Base-by-base conservation (phyloP, 352 stramenopile species). In the Phytophthora brassicae region DNA sequence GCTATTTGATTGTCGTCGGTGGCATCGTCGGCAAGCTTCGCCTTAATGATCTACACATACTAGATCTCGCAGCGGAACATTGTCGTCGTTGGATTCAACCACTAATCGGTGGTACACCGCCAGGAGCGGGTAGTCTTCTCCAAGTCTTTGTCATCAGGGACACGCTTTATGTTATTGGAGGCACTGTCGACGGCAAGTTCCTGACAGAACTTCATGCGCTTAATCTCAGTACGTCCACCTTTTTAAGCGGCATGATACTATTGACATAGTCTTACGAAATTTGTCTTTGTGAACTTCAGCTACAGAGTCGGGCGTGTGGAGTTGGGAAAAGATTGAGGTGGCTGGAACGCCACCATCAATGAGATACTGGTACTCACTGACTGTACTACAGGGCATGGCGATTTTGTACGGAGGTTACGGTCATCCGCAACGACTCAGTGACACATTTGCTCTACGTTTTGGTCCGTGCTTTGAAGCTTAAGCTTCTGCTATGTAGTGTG, bases 291-390 rank as follows among this genome's bases (percentile, higher is more conserved):
- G 31, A 16, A 42, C 20, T 53, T 22, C 6, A 11, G 13, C 9
- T 56, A 5, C 17, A 86, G 72, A 72, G 14, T 69, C 64, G 14
- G 64, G 46, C 35, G 66, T 82, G 23, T 87, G 74, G 75, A 66
- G 58, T 57, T 87, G 78, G 78, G 66, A 85, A 60, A 78, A 70
- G n/a, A 23, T 87, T 2, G 49, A 69, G 33, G 52, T 84, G 26
- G 60, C 58, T 1, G 78, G 78, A n/a, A 72, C 48, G 3, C 74
- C 66, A 24, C 78, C 75, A 14, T 85, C 75, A 6, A 87, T 85
- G 64, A 74, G 78, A 20, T 87, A 87, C 50, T 87, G 78, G 78
- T 84, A 87, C 58, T 87, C 78, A 2, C 45, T 85, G 35, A 31
- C 64, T 13, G 64, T 85, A 6, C 23, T 87, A 24, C 65, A 71